phyloP scores from a whole-genome alignment of 257 asterid genomes.

The Scutellaria minor region DNA sequence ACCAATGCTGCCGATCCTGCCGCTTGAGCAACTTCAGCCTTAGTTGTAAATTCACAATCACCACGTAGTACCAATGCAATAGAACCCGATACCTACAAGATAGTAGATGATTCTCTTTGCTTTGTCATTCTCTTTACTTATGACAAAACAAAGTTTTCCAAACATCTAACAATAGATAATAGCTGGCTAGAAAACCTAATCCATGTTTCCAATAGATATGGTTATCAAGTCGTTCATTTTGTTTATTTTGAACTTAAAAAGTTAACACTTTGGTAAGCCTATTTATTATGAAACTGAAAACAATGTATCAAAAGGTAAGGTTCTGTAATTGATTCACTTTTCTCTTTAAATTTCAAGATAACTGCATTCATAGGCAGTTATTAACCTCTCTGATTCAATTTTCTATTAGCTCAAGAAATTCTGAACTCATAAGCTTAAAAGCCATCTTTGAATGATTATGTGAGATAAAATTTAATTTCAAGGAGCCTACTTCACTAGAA shows the following conservation, averaged over 20 bases:
- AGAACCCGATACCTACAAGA: slow-evolving; percentile 70
- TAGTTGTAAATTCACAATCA: slow-evolving; percentile 74
- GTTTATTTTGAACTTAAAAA: background rate
- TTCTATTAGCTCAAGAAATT: slow-evolving; percentile 1
- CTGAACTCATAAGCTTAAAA: slow-evolving; percentile 12
- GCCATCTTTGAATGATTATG: background rate
- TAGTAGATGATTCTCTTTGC: background rate
- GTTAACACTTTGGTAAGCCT: slow-evolving; percentile 17
- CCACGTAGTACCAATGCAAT: slow-evolving; percentile 81
- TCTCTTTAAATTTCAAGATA: background rate
- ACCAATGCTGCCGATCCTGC: slow-evolving; percentile 79
- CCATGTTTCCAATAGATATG: slow-evolving; percentile 1
- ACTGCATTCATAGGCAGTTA: slow-evolving; percentile 11
- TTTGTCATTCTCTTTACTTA: background rate
- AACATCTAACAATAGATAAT: background rate
- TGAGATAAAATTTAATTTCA: background rate
- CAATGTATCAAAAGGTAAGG: slow-evolving; percentile 3
- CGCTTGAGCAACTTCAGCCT: slow-evolving; percentile 82
- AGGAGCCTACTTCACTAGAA: slow-evolving; percentile 21
- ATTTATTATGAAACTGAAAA: slow-evolving; percentile 21
- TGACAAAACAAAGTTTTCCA: background rate
- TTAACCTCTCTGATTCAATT: background rate
- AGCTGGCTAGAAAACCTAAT: slow-evolving; percentile 10
- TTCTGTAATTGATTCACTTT: background rate
- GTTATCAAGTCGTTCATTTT: slow-evolving; percentile 1